A percentile compares a stretch with the other conserved stretches of the same genome.
Conservation (phyloP, 306 rosid genomes). For the Pyrus communis region DNA sequence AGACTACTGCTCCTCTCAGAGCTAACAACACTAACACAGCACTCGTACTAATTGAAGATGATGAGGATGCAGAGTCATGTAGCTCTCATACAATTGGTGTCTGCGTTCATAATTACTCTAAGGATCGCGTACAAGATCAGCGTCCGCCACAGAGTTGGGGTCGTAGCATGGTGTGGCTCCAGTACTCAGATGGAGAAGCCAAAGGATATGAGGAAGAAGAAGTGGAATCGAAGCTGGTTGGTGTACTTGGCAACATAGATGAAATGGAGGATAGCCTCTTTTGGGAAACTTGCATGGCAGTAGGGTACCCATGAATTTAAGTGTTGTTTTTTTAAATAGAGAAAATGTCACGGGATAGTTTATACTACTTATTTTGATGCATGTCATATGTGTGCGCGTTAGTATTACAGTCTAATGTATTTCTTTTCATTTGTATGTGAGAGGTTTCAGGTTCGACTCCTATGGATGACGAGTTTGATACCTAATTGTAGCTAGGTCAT, state of each 20-base stretch:
- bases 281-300: slow-evolving; percentile 54
- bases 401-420: too few species aligned
- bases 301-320: slow-evolving; percentile 34
- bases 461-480: too few species aligned
- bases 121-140: neutral
- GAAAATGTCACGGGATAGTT: neutral
- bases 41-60: neutral
- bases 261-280: slow-evolving; percentile 45
- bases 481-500: too few species aligned
- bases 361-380: neutral
- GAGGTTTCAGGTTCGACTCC: fast-evolving
- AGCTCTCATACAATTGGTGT: slow-evolving; percentile 1
- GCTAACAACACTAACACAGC: neutral
- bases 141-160: neutral
- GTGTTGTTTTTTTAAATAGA: neutral
- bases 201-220: slow-evolving; percentile 10
- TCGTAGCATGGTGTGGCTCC: neutral
- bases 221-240: slow-evolving; percentile 12
- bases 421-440: too few species aligned
- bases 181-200: neutral
- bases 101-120: neutral
- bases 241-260: slow-evolving; percentile 6
- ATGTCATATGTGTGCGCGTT: neutral
- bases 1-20: too few species aligned
- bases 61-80: slow-evolving; percentile 45